A percentile compares a stretch with the other conserved stretches of the same genome.
These are phyloP conservation scores for Bryoerythrophyllum caledonicum DNA, from an alignment of 225 moss, liverwort and hornwort genomes.

Conservation along the genomic window DNA sequence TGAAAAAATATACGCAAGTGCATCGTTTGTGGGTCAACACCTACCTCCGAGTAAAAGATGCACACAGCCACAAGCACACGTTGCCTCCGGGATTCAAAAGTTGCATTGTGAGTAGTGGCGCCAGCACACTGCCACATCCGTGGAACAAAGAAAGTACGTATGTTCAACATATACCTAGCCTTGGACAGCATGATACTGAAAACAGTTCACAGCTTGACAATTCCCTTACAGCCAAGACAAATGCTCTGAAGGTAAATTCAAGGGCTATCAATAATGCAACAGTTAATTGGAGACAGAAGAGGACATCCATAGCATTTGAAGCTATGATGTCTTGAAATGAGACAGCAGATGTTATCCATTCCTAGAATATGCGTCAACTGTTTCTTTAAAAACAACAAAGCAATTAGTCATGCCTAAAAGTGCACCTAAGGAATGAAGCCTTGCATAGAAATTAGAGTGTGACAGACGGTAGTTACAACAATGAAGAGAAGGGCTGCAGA, in stretches of 20 bases:
- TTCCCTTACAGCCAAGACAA: too few relatives aligned
- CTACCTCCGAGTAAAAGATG: conserved; percentile 94
- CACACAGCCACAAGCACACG: conserved; percentile 95
- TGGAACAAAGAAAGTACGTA: too few relatives aligned
- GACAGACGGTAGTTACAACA: conserved; percentile 1
- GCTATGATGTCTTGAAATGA: conserved; percentile 6
- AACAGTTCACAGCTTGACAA: too few relatives aligned
- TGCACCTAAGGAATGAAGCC: too few relatives aligned
- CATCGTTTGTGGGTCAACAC: background rate
- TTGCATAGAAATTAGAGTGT: too few relatives aligned
- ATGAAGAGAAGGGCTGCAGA: conserved; percentile 6
- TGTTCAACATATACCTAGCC: too few relatives aligned
- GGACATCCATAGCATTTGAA: too few relatives aligned
- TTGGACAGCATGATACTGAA: conserved; percentile 4
- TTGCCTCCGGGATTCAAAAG: conserved; percentile 90
- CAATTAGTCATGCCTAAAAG: too few relatives aligned
- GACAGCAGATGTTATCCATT: conserved; percentile 3
- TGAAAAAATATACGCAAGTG: background rate
- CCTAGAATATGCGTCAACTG: background rate
- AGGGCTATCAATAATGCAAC: background rate
- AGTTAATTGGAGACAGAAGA: background rate
- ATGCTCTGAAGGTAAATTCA: too few relatives aligned
- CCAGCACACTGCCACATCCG: conserved; percentile 62
- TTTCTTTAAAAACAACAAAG: background rate
- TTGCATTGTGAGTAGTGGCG: conserved; percentile 93